phyloP scores from a whole-genome alignment of 1,139 yeast genomes.

The Debaryomycetaceae sp. region DNA sequence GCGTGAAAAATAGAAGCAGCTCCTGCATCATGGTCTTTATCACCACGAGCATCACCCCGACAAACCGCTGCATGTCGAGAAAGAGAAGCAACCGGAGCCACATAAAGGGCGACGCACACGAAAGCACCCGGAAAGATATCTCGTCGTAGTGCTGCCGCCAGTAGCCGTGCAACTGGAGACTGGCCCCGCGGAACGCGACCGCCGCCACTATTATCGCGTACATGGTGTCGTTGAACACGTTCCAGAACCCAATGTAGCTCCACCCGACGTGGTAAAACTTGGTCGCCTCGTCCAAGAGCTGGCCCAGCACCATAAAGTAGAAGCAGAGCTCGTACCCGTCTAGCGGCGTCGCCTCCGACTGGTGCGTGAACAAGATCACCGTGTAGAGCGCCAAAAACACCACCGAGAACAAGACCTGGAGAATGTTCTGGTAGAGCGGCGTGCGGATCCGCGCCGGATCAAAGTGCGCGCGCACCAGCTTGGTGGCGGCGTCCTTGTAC shows the following conservation, averaged over 20 bases:
- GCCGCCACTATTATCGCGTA: slow-evolving; percentile 45
- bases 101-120: slow-evolving; percentile 80
- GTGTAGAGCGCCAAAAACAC: slow-evolving; percentile 55
- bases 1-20: slow-evolving; percentile 66
- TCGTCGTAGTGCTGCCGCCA: slow-evolving; percentile 39
- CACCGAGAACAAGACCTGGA: slow-evolving; percentile 62
- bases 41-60: slow-evolving; percentile 84
- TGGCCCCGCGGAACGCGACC: slow-evolving; percentile 43
- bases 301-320: slow-evolving; percentile 58
- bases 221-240: slow-evolving; percentile 63
- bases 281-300: slow-evolving; percentile 52
- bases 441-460: slow-evolving; percentile 78
- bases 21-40: slow-evolving; percentile 82
- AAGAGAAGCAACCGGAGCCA: slow-evolving; percentile 72
- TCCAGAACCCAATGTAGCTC: slow-evolving; percentile 69
- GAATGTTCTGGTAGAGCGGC: slow-evolving; percentile 67
- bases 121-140: slow-evolving; percentile 58
- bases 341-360: slow-evolving; percentile 18
- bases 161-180: slow-evolving; percentile 18
- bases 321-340: slow-evolving; percentile 43
- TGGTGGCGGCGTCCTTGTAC: slow-evolving; percentile 50
- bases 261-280: slow-evolving; percentile 72
- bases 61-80: slow-evolving; percentile 71
- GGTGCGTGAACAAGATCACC: slow-evolving; percentile 46
- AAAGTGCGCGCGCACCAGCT: slow-evolving; percentile 53